A percentile compares a stretch with the other conserved stretches of the same genome.
Evolutionary conservation across 2,329 filamentous ascomycete genomes (phyloP).

Genomic region (Colletotrichum karsti): DNA sequence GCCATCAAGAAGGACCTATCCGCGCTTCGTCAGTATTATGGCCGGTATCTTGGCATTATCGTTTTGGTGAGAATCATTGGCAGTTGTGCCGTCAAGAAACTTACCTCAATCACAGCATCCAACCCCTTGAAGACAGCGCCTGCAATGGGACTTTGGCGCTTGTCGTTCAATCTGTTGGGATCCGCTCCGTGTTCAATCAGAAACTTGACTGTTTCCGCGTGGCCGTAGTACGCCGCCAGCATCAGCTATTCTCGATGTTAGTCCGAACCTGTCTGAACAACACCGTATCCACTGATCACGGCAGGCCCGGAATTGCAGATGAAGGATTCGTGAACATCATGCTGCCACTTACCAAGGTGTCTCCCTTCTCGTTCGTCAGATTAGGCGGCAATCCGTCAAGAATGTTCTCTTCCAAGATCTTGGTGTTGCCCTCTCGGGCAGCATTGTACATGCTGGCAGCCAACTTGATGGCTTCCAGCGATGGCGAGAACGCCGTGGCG

Average conservation of each 20-base stretch:
- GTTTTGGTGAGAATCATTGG: not conserved
- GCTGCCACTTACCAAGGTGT: conserved; percentile 66
- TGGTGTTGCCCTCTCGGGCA: conserved; percentile 66
- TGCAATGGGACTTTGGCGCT: conserved; percentile 74
- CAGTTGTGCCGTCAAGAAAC: conserved; percentile 50
- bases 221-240: conserved; percentile 76
- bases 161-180: conserved; percentile 73
- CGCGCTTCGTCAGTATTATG: not conserved
- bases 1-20: conserved; percentile 55
- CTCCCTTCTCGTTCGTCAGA: conserved; percentile 77
- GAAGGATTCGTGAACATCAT: no score
- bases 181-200: conserved; percentile 71
- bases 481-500: conserved; percentile 45
- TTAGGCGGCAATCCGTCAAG: conserved; percentile 72
- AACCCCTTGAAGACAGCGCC: conserved; percentile 80
- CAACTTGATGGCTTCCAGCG: conserved; percentile 71
- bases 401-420: conserved; percentile 68
- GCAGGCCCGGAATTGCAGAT: no score
- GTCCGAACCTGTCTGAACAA: not conserved
- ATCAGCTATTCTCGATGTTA: conserved; percentile 60
- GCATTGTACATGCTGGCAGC: conserved; percentile 74
- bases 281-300: no score
- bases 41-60: not conserved
- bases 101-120: conserved; percentile 67
- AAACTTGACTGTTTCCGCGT: conserved; percentile 66